Conservation (phyloP, 2,329 filamentous ascomycete genomes). For the Penicillium frequentans region DNA sequence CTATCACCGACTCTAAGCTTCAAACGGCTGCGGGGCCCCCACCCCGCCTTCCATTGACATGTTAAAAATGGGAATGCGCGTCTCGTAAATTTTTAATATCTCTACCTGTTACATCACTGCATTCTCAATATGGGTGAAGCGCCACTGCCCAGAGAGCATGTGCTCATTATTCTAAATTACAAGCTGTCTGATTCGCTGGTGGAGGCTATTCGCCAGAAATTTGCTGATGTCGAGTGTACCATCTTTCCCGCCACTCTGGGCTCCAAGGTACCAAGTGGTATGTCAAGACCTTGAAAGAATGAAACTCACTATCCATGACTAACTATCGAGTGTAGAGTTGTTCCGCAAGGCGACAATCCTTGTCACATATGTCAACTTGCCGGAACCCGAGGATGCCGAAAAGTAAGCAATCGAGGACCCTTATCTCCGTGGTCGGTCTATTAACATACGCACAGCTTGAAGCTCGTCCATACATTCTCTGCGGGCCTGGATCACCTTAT, state of each 20-base stretch:
- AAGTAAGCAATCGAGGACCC: constrained; percentile 19
- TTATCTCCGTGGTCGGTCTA: neutral
- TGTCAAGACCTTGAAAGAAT: neutral
- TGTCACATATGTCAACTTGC: constrained; percentile 17
- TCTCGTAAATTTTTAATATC: neutral
- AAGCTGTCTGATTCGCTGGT: constrained; percentile 14
- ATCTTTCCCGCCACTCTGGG: constrained; percentile 11
- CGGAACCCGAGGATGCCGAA: constrained; percentile 26
- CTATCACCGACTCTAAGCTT: neutral
- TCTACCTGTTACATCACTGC: neutral
- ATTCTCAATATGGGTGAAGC: constrained; percentile 25
- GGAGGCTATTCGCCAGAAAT: constrained; percentile 20
- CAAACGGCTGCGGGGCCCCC: neutral
- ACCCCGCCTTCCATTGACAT: neutral
- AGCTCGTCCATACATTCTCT: constrained; percentile 58
- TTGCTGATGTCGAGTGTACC: constrained; percentile 23
- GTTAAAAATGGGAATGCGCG: neutral
- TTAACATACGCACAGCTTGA: constrained; percentile 27
- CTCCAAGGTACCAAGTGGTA: constrained; percentile 24
- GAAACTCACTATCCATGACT: neutral
- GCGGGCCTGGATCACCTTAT: constrained; percentile 59
- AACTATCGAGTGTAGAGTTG: constrained; percentile 14
- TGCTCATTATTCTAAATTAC: constrained; percentile 24
- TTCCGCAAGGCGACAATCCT: constrained; percentile 23
- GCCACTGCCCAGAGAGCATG: constrained; percentile 13